Conservation (phyloP, 2,329 filamentous ascomycete species). For the Pseudogymnoascus sp. region DNA sequence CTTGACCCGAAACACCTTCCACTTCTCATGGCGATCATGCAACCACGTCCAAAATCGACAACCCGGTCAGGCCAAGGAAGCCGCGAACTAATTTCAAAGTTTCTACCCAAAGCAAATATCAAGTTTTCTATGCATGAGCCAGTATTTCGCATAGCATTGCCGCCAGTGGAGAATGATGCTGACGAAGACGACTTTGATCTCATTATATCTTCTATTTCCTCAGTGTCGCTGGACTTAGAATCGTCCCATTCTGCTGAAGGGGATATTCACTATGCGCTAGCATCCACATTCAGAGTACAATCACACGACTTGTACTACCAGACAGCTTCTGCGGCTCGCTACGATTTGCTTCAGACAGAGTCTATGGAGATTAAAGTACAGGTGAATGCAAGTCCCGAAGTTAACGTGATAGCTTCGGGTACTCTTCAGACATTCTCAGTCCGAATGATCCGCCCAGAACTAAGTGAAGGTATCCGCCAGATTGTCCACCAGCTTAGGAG, state of each 20-base stretch:
- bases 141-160: conserved; percentile 80
- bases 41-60: conserved; percentile 40
- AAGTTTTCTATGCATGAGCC: conserved; percentile 97
- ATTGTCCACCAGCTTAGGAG: conserved; percentile 77
- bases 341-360: conserved; percentile 82
- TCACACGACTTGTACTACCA: conserved; percentile 93
- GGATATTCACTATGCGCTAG: conserved; percentile 78
- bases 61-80: conserved; percentile 36
- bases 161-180: conserved; percentile 58
- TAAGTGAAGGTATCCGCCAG: conserved; percentile 83
- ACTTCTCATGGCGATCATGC: conserved; percentile 68
- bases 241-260: conserved; percentile 86
- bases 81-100: conserved; percentile 72
- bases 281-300: conserved; percentile 72
- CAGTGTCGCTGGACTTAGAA: conserved; percentile 84
- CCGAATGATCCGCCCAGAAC: conserved; percentile 84
- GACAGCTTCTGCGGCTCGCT: conserved; percentile 70
- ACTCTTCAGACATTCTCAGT: conserved; percentile 80
- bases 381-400: conserved; percentile 74
- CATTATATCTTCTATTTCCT: conserved; percentile 90
- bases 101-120: conserved; percentile 86
- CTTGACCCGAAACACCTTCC: conserved; percentile 87
- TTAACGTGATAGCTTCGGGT: conserved; percentile 71
- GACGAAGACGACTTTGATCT: conserved; percentile 82
- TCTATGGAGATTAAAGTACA: conserved; percentile 80